Base-by-base conservation (phyloP, 179 eudicot species). In the Beta corolliflora region DNA sequence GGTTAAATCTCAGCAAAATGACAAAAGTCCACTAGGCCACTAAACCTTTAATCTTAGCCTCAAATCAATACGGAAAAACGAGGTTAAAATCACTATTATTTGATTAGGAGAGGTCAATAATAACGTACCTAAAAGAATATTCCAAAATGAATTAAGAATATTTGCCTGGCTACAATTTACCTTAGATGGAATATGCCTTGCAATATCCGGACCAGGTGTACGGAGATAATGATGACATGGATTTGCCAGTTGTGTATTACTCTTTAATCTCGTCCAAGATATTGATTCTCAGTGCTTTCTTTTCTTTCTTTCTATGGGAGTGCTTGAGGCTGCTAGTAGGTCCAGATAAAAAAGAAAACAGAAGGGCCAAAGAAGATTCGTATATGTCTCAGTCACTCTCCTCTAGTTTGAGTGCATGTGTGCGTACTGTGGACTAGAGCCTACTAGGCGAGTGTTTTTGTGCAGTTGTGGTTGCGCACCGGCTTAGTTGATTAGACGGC, bases 51-150 rank as follows among this genome's bases (percentile, higher is more conserved):
- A 36, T 68, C 23, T 68, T 68, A 44, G 15, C 52, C 72, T 68
- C 52, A 68, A 7, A 36, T 31, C 15, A 36, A 5, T 14, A 8
- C 1, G 53, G 18, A 46, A 71, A 46, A 71, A 41, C 16, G 5
- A 14, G 48, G 0, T 18, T 13, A 59, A 50, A 56, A 80, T 56
- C 55, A 80, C 25, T 36, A 36, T 73, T 31, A 69, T 7, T 46
- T 44, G 48, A 71, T 79, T 45, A 56, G 21, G 25, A 61, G 68
- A 60, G 77, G 73, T 7, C 79, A 81, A 81, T 80, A 80, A 80
- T 80, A 7, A 29, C 31, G 29, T 14, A 53, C 4, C 15, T 19
- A 73, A 65, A 15, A 45, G 79, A 19, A 81, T 81, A 81, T 81
- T 67, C 83, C 59, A 41, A 66, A 23, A 74, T 45, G 6, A 54